These are phyloP conservation scores for Pythium vanterpoolii DNA, from an alignment of 352 stramenopile species.

Conservation along the genomic window DNA sequence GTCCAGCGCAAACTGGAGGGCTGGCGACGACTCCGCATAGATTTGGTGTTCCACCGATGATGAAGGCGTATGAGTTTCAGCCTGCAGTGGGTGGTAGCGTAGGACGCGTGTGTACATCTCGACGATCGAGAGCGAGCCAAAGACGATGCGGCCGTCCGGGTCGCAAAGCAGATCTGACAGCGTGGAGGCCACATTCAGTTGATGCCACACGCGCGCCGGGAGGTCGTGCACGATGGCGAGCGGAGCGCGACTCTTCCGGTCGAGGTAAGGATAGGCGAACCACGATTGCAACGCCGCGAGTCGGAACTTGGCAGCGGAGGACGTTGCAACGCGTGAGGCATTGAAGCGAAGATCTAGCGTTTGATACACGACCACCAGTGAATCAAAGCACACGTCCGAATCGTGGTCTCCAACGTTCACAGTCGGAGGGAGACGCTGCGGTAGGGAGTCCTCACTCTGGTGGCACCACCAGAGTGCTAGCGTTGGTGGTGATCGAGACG, in stretches of 20 bases:
- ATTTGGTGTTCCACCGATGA: neutral
- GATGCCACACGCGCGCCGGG: conserved; percentile 28
- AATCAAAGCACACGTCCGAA: neutral
- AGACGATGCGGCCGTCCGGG: conserved; percentile 34
- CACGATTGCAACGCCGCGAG: conserved; percentile 35
- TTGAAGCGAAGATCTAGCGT: conserved; percentile 48
- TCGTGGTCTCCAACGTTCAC: neutral
- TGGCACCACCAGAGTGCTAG: conserved; percentile 18
- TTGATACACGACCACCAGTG: conserved; percentile 29
- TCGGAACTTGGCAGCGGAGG: conserved; percentile 37
- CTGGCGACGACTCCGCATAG: neutral
- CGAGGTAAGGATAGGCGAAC: conserved; percentile 29
- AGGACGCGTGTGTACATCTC: conserved; percentile 39
- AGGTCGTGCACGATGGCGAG: conserved; percentile 25
- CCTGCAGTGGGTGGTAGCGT: conserved; percentile 12
- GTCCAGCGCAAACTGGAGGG: neutral
- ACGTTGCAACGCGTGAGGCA: conserved; percentile 28
- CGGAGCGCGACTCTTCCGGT: conserved; percentile 27
- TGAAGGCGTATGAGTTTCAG: neutral
- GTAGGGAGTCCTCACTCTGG: neutral
- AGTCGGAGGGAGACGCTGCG: neutral
- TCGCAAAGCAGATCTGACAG: conserved; percentile 33
- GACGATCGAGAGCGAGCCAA: conserved; percentile 31
- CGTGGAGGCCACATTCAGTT: conserved; percentile 25
- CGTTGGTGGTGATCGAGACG: too few species aligned